A percentile compares a stretch with the other conserved stretches of the same genome.
Conservation (phyloP, 2,329 filamentous ascomycete species). For the Fusarium circinatum region DNA sequence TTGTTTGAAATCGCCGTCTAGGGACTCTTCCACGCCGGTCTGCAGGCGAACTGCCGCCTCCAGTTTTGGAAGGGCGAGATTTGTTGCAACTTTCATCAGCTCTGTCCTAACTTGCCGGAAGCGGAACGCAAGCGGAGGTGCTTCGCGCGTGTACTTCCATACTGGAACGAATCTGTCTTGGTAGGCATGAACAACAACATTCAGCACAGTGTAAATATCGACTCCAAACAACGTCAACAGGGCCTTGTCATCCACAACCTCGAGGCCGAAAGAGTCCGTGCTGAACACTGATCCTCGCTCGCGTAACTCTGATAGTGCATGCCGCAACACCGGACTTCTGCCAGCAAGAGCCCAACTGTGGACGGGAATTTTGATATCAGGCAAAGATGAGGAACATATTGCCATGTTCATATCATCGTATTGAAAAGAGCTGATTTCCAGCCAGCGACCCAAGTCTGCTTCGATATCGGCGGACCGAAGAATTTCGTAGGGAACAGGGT, state of each 20-base stretch:
- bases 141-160: conserved; percentile 81
- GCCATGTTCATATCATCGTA: conserved; percentile 56
- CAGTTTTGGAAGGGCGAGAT: conserved; percentile 75
- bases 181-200: conserved; percentile 83
- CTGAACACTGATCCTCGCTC: conserved; percentile 35
- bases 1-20: conserved; percentile 75
- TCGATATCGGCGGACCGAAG: conserved; percentile 74
- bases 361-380: conserved; percentile 78
- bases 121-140: conserved; percentile 72
- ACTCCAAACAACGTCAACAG: conserved; percentile 73
- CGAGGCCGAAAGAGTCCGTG: conserved; percentile 47
- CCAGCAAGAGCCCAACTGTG: conserved; percentile 84
- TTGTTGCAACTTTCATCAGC: conserved; percentile 84
- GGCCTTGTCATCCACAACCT: conserved; percentile 58
- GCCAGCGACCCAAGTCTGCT: conserved; percentile 65
- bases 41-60: conserved; percentile 84
- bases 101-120: conserved; percentile 85
- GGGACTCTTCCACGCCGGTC: conserved; percentile 68
- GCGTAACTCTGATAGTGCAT: conserved; percentile 68
- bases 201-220: conserved; percentile 82
- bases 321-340: conserved; percentile 75
- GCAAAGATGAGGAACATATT: conserved; percentile 68
- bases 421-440: conserved; percentile 53
- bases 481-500: conserved; percentile 61
- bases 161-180: conserved; percentile 83